These are phyloP conservation scores for Cajanus cajan DNA, from an alignment of 306 rosid genomes.

Conservation along the genomic window DNA sequence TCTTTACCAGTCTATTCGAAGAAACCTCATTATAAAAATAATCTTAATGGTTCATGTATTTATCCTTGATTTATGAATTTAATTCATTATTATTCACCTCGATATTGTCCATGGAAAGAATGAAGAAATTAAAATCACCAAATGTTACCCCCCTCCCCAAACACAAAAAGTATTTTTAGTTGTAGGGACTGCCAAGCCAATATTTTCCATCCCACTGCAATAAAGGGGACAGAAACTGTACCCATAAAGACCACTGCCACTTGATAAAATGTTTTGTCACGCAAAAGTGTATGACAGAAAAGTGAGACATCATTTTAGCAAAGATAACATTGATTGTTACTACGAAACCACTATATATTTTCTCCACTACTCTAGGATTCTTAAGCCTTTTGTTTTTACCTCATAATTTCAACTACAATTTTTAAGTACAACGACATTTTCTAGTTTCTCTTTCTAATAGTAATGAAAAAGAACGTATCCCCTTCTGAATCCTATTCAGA, in stretches of 20 bases:
- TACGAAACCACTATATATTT: neutral
- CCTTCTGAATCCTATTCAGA: neutral
- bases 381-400: neutral
- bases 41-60: no score
- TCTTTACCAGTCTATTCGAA: no score
- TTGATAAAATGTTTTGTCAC: neutral
- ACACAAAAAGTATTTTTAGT: neutral
- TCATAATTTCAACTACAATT: neutral
- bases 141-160: neutral
- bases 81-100: neutral
- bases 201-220: neutral
- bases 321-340: conserved; percentile 18
- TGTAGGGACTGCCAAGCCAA: neutral
- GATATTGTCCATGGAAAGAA: neutral
- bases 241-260: neutral
- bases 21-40: no score
- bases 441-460: neutral
- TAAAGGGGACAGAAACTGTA: neutral
- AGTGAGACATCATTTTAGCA: conserved; percentile 1
- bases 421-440: neutral
- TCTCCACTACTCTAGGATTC: neutral
- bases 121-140: neutral
- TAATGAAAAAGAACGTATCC: neutral
- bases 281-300: neutral
- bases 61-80: neutral